phyloP scores from a whole-genome alignment of 441 rosid genomes.

The Euphorbia schlechtendalii region DNA sequence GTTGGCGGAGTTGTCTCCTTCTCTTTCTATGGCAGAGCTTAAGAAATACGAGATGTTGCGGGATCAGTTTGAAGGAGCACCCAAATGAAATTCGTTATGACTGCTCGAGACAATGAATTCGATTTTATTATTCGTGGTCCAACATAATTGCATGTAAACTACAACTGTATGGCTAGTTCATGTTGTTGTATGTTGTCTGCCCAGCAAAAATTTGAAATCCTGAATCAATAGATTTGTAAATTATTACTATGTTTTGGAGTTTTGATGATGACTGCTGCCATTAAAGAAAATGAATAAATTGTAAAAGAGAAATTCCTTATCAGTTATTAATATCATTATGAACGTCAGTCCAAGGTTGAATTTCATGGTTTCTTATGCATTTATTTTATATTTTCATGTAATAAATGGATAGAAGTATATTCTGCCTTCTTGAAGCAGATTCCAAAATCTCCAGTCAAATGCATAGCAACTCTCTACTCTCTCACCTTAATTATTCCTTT shows the following conservation, averaged over 20 bases:
- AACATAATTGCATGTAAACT: background rate
- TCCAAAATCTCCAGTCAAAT: too few relatives aligned
- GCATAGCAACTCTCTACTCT: too few relatives aligned
- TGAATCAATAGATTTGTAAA: background rate
- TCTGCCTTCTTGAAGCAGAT: background rate
- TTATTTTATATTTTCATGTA: background rate
- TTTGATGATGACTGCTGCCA: background rate
- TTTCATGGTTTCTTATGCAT: too few relatives aligned
- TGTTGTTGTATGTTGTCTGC: background rate
- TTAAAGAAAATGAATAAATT: background rate
- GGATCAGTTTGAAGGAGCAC: conserved; percentile 67
- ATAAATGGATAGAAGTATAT: background rate
- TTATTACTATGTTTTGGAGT: too few relatives aligned
- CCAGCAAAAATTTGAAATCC: background rate
- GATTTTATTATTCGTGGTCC: background rate
- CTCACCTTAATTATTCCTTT: too few relatives aligned
- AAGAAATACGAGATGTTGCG: conserved; percentile 76
- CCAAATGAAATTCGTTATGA: conserved; percentile 31
- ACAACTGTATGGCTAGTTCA: background rate
- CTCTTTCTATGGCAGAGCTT: conserved; percentile 81
- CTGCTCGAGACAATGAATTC: background rate
- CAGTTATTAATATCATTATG: too few relatives aligned
- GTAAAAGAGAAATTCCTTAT: too few relatives aligned
- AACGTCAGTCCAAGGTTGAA: too few relatives aligned
- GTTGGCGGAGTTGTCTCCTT: conserved; percentile 74